These are phyloP conservation scores for Colletotrichum abscissum DNA, from an alignment of 2,329 filamentous ascomycete genomes.

Conservation along the genomic window DNA sequence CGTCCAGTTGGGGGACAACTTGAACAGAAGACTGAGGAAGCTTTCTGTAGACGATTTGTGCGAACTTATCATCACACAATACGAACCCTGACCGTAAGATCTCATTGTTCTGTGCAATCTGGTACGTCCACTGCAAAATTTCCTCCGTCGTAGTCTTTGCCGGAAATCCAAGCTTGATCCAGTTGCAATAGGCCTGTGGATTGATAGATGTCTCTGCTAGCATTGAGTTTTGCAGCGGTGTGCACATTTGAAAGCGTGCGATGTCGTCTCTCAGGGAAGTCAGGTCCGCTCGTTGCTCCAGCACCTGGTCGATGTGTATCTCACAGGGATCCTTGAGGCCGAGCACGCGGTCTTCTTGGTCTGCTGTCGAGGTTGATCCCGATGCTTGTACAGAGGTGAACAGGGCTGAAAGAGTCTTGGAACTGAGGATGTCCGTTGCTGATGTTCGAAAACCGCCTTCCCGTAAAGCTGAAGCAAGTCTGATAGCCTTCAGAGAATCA, in stretches of 20 bases:
- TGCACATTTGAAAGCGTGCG: constrained; percentile 70
- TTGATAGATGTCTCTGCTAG: constrained; percentile 76
- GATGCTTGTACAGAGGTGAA: not conserved
- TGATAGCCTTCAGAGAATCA: constrained; percentile 67
- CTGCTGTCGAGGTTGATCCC: constrained; percentile 8
- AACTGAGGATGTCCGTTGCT: constrained; percentile 71
- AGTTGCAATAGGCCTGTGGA: constrained; percentile 78
- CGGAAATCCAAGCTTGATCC: constrained; percentile 73
- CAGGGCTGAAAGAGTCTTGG: constrained; percentile 49
- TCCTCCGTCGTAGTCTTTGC: constrained; percentile 44
- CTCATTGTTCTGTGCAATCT: constrained; percentile 66
- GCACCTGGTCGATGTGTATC: not conserved
- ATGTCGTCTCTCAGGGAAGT: constrained; percentile 34
- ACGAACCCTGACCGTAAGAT: constrained; percentile 81
- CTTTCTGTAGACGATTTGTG: constrained; percentile 72
- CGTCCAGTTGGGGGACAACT: constrained; percentile 48
- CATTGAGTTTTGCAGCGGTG: constrained; percentile 82
- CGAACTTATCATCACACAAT: constrained; percentile 62
- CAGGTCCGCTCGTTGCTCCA: not conserved
- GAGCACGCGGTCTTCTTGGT: too few relatives aligned
- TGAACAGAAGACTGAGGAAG: constrained; percentile 57
- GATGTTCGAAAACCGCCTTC: constrained; percentile 63
- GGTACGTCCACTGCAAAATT: constrained; percentile 61
- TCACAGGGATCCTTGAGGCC: not conserved
- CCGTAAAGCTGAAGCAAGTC: constrained; percentile 72